Percentiles rank a stretch among this genome's conserved stretches.
These are phyloP conservation scores for Pyronema omphalodes DNA, from an alignment of 495 filamentous ascomycete genomes.

Conservation along the genomic window DNA sequence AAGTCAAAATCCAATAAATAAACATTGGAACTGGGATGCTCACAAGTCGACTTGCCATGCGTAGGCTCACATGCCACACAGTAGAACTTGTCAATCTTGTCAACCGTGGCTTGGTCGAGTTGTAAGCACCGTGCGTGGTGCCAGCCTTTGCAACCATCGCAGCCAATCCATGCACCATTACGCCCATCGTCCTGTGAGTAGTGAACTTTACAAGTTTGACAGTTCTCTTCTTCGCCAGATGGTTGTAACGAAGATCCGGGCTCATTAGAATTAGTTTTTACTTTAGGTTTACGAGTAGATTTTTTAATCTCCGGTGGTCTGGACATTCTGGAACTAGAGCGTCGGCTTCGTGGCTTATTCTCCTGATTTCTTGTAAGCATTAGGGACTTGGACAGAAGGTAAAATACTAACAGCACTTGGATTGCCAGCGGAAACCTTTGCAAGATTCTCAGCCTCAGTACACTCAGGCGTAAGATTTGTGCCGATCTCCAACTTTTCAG, in stretches of 20 bases:
- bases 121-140: conserved; percentile 57
- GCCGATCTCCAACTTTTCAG: background rate
- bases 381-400: background rate
- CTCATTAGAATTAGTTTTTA: background rate
- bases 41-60: conserved; percentile 49
- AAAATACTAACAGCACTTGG: background rate
- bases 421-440: background rate
- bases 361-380: background rate
- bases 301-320: background rate
- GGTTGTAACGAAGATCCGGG: background rate
- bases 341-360: background rate
- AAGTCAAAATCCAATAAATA: conserved; percentile 3
- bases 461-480: background rate
- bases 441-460: background rate
- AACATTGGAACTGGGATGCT: conserved; percentile 15
- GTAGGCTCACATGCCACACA: conserved; percentile 40
- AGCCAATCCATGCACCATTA: conserved; percentile 49
- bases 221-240: conserved; percentile 3
- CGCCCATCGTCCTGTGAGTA: conserved; percentile 18
- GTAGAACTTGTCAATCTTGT: conserved; percentile 55
- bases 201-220: conserved; percentile 15
- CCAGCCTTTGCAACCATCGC: conserved; percentile 53
- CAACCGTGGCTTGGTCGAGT: conserved; percentile 50
- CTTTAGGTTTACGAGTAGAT: background rate
- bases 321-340: background rate